These are phyloP conservation scores for Candida succiphila DNA, from an alignment of 805 yeast species.

Conservation along the genomic window DNA sequence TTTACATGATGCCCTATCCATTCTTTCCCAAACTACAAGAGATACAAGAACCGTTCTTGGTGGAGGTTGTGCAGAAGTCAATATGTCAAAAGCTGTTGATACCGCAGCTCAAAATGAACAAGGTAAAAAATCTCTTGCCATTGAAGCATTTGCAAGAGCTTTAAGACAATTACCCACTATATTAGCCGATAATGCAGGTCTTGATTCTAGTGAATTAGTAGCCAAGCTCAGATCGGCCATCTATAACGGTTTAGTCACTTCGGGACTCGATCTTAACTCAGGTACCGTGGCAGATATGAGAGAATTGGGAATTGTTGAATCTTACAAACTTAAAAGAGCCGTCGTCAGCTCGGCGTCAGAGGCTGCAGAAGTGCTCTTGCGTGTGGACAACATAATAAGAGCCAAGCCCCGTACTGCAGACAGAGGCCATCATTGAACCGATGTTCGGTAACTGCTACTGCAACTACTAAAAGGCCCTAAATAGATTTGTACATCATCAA, in stretches of 20 bases:
- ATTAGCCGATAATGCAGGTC: slow-evolving; percentile 95
- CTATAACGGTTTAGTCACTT: slow-evolving; percentile 84
- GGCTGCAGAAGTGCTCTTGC: slow-evolving; percentile 90
- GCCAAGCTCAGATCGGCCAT: slow-evolving; percentile 83
- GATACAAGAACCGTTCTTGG: slow-evolving; percentile 90
- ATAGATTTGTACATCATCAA: no score
- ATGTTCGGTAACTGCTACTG: no score
- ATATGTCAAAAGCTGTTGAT: slow-evolving; percentile 96
- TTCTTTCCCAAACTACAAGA: slow-evolving; percentile 85
- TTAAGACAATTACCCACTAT: slow-evolving; percentile 92
- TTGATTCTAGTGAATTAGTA: slow-evolving; percentile 86
- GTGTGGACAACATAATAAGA: slow-evolving; percentile 94
- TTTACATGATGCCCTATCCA: slow-evolving; percentile 92
- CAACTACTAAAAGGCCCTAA: no score
- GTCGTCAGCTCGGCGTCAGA: slow-evolving; percentile 96
- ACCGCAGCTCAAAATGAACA: slow-evolving; percentile 83
- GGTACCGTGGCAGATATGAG: slow-evolving; percentile 92
- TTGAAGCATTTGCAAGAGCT: slow-evolving; percentile 91
- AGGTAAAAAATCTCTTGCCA: slow-evolving; percentile 90
- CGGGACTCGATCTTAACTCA: slow-evolving; percentile 79
- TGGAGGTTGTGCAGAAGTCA: slow-evolving; percentile 87
- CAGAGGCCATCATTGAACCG: slow-evolving; percentile 36
- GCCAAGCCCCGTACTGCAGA: slow-evolving; percentile 98
- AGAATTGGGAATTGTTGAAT: slow-evolving; percentile 86
- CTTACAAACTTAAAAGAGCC: slow-evolving; percentile 83